A percentile compares a stretch with the other conserved stretches of the same genome.
Conservation (phyloP, 768 basidiomycete species). For the Mycena kentingensis region DNA sequence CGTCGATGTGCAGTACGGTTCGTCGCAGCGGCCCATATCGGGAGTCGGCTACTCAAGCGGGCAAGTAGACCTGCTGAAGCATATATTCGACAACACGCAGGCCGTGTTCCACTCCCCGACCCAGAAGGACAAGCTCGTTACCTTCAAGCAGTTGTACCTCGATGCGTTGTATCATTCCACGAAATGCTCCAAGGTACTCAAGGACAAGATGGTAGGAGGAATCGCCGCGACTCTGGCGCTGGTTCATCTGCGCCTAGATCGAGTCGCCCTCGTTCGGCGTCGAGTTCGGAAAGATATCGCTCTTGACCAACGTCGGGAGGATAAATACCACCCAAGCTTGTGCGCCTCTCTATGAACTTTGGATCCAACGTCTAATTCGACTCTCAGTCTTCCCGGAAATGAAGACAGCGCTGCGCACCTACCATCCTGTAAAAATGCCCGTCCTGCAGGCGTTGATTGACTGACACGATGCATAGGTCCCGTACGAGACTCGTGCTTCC, state of each 20-base stretch:
- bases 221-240: no score
- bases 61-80: constrained; percentile 59
- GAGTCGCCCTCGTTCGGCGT: constrained; percentile 77
- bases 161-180: constrained; percentile 77
- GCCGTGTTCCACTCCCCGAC: constrained; percentile 72
- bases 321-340: constrained; percentile 93
- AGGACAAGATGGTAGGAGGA: constrained; percentile 89
- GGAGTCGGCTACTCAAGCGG: constrained; percentile 4
- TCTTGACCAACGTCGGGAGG: constrained; percentile 86
- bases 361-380: constrained; percentile 17
- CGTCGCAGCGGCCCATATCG: not conserved
- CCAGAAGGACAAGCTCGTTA: constrained; percentile 43
- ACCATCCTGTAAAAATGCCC: constrained; percentile 81
- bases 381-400: constrained; percentile 87
- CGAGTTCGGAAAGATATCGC: constrained; percentile 80
- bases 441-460: constrained; percentile 7
- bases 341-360: constrained; percentile 37
- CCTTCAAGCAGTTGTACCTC: constrained; percentile 83
- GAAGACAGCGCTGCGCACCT: constrained; percentile 87
- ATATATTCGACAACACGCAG: constrained; percentile 72
- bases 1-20: constrained; percentile 78
- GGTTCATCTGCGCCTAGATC: no score
- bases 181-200: constrained; percentile 86
- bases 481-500: no score
- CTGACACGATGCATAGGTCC: no score